Percentiles rank a stretch among this genome's conserved stretches.
Conservation (phyloP, 148 eudicot genomes). For the Selenicereus undatus region DNA sequence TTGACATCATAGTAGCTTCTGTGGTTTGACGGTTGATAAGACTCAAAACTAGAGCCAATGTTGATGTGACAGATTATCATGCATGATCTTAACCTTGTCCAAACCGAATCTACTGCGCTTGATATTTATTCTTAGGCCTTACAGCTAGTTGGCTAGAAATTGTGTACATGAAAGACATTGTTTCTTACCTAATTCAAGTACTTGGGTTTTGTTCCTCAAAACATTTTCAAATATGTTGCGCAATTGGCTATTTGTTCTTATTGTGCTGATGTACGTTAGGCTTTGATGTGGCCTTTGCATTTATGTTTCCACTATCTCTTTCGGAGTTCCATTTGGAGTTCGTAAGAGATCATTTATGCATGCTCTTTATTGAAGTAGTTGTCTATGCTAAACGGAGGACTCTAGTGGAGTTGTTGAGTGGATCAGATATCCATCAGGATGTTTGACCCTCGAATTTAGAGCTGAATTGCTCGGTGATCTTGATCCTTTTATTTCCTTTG, state of each 20-base stretch:
- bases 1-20: neutral
- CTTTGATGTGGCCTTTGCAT: neutral
- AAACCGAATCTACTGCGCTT: neutral
- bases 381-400: neutral
- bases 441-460: neutral
- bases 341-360: neutral
- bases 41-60: neutral
- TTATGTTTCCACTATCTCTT: neutral
- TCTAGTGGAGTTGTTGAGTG: neutral
- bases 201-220: neutral
- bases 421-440: neutral
- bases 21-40: neutral
- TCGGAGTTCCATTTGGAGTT: neutral
- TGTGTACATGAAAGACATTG: neutral
- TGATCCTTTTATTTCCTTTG: slow-evolving; percentile 5
- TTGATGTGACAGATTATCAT: neutral
- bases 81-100: neutral
- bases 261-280: neutral
- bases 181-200: neutral
- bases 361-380: neutral
- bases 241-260: neutral
- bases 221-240: neutral
- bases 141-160: neutral
- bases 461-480: neutral
- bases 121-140: neutral